A percentile compares a stretch with the other conserved stretches of the same genome.
Conservation (phyloP, 2,329 filamentous ascomycete genomes). For the Endoconidiophora polonica region DNA sequence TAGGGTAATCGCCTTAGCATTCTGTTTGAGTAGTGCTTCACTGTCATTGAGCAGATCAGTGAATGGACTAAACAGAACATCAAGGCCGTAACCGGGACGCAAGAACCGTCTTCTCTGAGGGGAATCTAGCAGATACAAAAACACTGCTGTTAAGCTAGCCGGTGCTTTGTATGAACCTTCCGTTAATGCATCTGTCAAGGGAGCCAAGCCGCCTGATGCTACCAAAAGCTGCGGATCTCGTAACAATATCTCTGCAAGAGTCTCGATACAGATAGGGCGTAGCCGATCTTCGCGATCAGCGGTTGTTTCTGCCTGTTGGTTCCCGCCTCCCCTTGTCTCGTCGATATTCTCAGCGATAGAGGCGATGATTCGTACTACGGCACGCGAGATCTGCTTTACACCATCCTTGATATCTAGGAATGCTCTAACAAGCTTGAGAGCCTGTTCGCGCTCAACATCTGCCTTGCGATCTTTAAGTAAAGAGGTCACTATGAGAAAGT, state of each 20-base stretch:
- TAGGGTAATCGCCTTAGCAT: conserved; percentile 79
- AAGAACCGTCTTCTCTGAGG: conserved; percentile 67
- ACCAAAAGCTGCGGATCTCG: conserved; percentile 69
- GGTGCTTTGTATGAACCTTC: conserved; percentile 87
- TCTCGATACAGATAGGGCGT: conserved; percentile 81
- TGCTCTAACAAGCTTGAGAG: conserved; percentile 84
- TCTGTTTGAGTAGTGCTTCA: conserved; percentile 56
- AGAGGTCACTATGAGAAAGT: conserved; percentile 80
- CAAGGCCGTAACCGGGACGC: conserved; percentile 76
- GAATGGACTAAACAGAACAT: conserved; percentile 79
- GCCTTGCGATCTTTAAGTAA: conserved; percentile 91
- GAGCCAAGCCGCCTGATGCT: conserved; percentile 66
- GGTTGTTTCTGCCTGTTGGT: conserved; percentile 42
- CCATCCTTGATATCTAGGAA: conserved; percentile 94
- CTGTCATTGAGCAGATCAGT: conserved; percentile 59
- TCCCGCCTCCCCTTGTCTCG: conserved; percentile 44
- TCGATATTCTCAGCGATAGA: conserved; percentile 80
- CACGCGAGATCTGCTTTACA: conserved; percentile 68
- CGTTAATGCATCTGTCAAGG: conserved; percentile 78
- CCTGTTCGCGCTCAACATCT: conserved; percentile 93
- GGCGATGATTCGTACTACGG: conserved; percentile 76
- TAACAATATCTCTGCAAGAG: conserved; percentile 77
- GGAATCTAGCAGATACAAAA: conserved; percentile 76
- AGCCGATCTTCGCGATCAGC: conserved; percentile 70
- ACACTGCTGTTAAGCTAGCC: conserved; percentile 72